A percentile compares a stretch with the other conserved stretches of the same genome.
These are phyloP conservation scores for Schwanniomyces yamadae DNA, from an alignment of 805 yeast genomes.

Conservation along the genomic window DNA sequence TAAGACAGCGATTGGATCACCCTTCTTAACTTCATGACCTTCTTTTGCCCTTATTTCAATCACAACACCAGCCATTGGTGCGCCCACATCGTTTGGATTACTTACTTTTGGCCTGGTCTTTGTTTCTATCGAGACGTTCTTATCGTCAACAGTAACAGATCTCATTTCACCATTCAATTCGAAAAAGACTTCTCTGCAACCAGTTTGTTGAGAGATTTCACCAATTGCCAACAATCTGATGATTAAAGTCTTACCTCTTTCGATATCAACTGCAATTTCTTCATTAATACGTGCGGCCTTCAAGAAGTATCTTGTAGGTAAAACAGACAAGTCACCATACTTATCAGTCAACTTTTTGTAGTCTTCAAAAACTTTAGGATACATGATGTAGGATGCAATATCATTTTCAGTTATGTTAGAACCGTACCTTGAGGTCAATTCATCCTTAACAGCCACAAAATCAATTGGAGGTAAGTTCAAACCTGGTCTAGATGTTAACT, in stretches of 20 bases:
- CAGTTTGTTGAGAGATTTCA: conserved; percentile 79
- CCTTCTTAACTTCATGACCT: conserved; percentile 90
- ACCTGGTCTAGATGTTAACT: conserved; percentile 89
- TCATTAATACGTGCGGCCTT: conserved; percentile 85
- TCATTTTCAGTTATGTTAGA: conserved; percentile 73
- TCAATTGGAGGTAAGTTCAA: conserved; percentile 83
- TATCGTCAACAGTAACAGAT: conserved; percentile 89
- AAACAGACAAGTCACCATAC: conserved; percentile 89
- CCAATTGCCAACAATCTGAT: conserved; percentile 91
- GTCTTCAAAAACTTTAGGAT: conserved; percentile 94
- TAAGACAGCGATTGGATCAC: conserved; percentile 90
- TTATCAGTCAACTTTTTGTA: conserved; percentile 70
- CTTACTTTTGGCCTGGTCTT: conserved; percentile 90
- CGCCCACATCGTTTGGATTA: conserved; percentile 90
- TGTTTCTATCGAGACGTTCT: conserved; percentile 79
- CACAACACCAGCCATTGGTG: conserved; percentile 99
- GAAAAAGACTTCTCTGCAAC: conserved; percentile 93
- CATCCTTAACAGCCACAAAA: conserved; percentile 67
- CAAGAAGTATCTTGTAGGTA: conserved; percentile 90
- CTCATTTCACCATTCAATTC: conserved; percentile 98
- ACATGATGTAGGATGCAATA: conserved; percentile 95
- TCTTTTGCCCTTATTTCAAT: conserved; percentile 90
- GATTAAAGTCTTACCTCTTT: conserved; percentile 91
- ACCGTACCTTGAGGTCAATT: conserved; percentile 75
- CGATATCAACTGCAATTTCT: conserved; percentile 85